Evolutionary conservation across 2,329 filamentous ascomycete species (phyloP), one percentile per base, ranked within the genome.

Genomic region (Exserohilum turcica): DNA sequence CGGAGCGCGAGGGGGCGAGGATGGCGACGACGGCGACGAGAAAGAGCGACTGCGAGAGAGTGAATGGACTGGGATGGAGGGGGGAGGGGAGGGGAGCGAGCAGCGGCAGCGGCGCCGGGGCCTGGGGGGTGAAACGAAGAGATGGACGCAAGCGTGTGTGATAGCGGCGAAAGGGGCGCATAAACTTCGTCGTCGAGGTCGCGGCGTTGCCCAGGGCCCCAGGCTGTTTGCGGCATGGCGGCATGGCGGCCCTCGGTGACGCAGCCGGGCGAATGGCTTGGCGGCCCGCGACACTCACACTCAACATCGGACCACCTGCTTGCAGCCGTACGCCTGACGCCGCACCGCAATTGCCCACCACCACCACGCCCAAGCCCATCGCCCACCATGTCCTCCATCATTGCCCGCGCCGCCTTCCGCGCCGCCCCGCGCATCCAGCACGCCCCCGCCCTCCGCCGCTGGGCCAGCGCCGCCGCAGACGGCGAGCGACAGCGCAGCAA

Each of bases 401-500:
- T 70, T 56, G 72, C 76, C 62, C 75, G 78, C 66, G 66, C 75
- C 54, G 78, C 77, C 62, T 76, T 80, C 68, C 74, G 77, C 60
- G 77, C 78, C 51, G 68, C 77, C 54, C 78, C 75, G 60, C 72
- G 76, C 75, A 73, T 79, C 71, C 74, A 71, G 65, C 68, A 72
- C 57, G 46, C 73, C 62, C 55, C 68, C 31, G 57, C 61, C 43
- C 57, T 66, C 49, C 70, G 71, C 57, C 67, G 74, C 53, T 71
- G 72, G 51, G 68, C 69, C 54, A 75, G 75, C 64, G 73, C 61
- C 37, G 71, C 71, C 35, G 72, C 74, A 59, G 75, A 73, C 59
- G 73, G 78, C 43, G 78, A 81, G 60, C 78, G 81, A 63, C 74
- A 77, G 54, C 68, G 66, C 60, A 74, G 75, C 72, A 77, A 76